phyloP scores from a whole-genome alignment of 768 basidiomycete species.

The Naematelia aurantialba region DNA sequence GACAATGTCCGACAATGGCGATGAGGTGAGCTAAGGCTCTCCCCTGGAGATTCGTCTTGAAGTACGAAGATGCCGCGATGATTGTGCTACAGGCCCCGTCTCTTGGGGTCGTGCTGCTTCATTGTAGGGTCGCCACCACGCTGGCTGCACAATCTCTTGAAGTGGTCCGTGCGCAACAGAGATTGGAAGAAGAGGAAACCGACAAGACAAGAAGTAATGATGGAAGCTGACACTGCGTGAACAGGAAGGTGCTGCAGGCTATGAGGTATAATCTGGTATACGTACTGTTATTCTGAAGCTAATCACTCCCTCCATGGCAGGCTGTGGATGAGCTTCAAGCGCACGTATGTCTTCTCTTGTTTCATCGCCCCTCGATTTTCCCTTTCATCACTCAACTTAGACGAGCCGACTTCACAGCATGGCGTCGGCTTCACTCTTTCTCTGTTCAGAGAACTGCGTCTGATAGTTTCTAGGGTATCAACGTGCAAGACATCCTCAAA shows the following conservation, averaged over 20 bases:
- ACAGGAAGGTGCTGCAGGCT: constrained; percentile 14
- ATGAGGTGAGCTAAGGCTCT: constrained; percentile 23
- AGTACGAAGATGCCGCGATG: too few species aligned
- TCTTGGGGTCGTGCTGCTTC: too few species aligned
- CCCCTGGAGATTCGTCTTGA: too few species aligned
- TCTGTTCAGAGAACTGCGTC: too few species aligned
- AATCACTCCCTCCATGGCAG: constrained; percentile 14
- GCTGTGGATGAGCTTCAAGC: constrained; percentile 44
- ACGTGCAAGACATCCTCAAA: constrained; percentile 90
- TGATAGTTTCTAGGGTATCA: constrained; percentile 96
- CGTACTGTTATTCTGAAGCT: background rate
- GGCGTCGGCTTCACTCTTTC: too few species aligned
- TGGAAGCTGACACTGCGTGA: constrained; percentile 2
- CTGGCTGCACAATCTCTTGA: too few species aligned
- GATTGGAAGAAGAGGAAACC: background rate
- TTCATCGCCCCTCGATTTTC: background rate
- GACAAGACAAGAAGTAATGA: too few species aligned
- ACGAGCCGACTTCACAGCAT: too few species aligned
- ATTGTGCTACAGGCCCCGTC: too few species aligned
- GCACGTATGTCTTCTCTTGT: constrained; percentile 26
- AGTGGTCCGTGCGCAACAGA: background rate
- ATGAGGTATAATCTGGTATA: constrained; percentile 13
- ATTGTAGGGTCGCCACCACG: too few species aligned
- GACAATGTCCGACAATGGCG: constrained; percentile 37
- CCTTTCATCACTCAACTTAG: background rate